Conservation (phyloP, 148 eudicot genomes). For the Polygonum maritimum region DNA sequence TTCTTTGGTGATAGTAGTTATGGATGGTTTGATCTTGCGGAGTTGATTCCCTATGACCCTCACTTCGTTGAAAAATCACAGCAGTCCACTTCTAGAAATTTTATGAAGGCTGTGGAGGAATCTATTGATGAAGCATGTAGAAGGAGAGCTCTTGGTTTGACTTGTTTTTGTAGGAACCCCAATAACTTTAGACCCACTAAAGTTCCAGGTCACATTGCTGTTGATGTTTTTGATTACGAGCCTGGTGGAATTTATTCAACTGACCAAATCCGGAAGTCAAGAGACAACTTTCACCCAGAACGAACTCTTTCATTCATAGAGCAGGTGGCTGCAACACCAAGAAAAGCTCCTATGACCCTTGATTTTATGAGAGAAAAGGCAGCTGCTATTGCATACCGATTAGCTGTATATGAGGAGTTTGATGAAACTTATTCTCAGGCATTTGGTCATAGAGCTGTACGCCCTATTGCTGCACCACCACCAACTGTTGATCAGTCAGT, state of each 20-base stretch:
- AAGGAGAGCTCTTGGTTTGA: conserved; percentile 63
- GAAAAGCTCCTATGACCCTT: conserved; percentile 19
- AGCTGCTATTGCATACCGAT: conserved; percentile 57
- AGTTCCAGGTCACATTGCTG: conserved; percentile 45
- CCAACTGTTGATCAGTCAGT: conserved; percentile 17
- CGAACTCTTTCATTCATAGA: conserved; percentile 42
- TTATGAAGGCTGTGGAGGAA: conserved; percentile 76
- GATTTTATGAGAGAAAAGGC: conserved; percentile 53
- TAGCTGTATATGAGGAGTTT: conserved; percentile 65
- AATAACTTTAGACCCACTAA: conserved; percentile 47
- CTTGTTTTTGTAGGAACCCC: conserved; percentile 63
- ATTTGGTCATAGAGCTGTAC: conserved; percentile 56
- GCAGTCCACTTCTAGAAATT: conserved; percentile 49
- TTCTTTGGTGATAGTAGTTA: conserved; percentile 95
- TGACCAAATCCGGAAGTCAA: conserved; percentile 56
- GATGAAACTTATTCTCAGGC: conserved; percentile 93
- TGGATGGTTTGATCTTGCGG: conserved; percentile 81
- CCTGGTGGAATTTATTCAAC: conserved; percentile 45
- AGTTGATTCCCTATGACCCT: conserved; percentile 62
- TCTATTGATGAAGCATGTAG: conserved; percentile 69
- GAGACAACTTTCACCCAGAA: conserved; percentile 49
- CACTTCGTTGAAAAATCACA: conserved; percentile 55
- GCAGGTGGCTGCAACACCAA: conserved; percentile 51
- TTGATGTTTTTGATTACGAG: conserved; percentile 66
- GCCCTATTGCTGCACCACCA: conserved; percentile 23